Evolutionary conservation across 2,329 filamentous ascomycete species (phyloP).

Genomic region (Canariomyces notabilis): DNA sequence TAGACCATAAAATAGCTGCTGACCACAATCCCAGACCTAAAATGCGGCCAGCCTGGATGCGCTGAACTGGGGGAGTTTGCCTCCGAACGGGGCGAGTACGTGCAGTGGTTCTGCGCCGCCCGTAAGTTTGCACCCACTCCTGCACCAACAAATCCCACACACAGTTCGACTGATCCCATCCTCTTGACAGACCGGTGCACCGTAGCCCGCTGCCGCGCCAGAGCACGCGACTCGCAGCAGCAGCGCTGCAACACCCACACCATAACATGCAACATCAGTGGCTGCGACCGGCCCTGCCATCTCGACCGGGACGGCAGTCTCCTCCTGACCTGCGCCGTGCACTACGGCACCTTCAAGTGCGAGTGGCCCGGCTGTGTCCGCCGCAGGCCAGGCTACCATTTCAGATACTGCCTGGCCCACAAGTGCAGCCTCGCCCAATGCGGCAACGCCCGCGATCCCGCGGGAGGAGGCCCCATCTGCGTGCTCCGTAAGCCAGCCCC

Average conservation of each 20-base stretch:
- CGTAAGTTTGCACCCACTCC: not conserved
- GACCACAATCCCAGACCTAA: constrained; percentile 9
- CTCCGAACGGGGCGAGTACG: constrained; percentile 5
- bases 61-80: constrained; percentile 12
- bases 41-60: constrained; percentile 16
- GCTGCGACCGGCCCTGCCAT: constrained; percentile 14
- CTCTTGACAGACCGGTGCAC: constrained; percentile 21
- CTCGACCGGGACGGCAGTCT: constrained; percentile 11
- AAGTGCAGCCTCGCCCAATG: constrained; percentile 17
- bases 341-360: constrained; percentile 18
- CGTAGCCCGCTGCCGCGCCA: constrained; percentile 9
- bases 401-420: constrained; percentile 19
- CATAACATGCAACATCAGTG: constrained; percentile 8
- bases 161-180: not conserved
- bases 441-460: not conserved
- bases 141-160: not conserved
- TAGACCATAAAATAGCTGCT: not conserved
- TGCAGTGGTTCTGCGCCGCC: constrained; percentile 17
- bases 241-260: constrained; percentile 17
- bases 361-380: constrained; percentile 10
- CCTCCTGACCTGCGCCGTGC: constrained; percentile 16
- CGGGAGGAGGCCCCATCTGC: not conserved
- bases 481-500: not conserved
- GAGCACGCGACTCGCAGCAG: constrained; percentile 11
- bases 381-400: constrained; percentile 4